Base-by-base conservation (phyloP, 2,329 filamentous ascomycete species). In the Rhinocladiella mackenziei region DNA sequence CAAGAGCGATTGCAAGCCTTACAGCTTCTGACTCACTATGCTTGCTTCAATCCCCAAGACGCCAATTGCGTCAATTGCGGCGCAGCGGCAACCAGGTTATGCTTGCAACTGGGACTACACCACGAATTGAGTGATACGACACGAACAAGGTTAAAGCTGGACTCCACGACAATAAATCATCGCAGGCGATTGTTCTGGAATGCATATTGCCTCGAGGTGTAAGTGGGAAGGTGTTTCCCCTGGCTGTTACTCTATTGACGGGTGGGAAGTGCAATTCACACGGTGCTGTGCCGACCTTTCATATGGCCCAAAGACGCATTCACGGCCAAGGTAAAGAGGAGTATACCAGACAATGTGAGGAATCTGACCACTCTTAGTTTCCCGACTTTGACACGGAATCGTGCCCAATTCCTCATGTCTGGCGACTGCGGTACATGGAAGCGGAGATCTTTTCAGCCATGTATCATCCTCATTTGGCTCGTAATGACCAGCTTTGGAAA, bases 1-100 rank as follows among this genome's bases (percentile, higher is more conserved):
- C 44, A 40, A 40, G 45, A 44, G 14, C 26, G 40, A 8, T 25
- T 48, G 22, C 45, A 48, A 19, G 40, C 36, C 18, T 28, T 48
- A 20, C 45, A 48, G 35, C 45, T 48, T 18, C 36, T 43, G n/a
- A 43, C 40, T 1, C 45, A 48, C 28, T 48, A 48, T 17, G 45
- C 10, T 20, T 48, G 44, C 25, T n/a, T 43, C 17, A 48, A 48
- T 23, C 45, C 45, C 4, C 23, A 48, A 32, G 23, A 43, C 32
- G 45, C 40, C 9, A 25, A 40, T 20, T 32, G 28, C 30, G 40
- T 28, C n/a, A 32, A 40, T 5, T 48, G 45, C 20, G 40, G 40
- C 19, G 34, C 45, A 5, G 45, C 45, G 3, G 45, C 40, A 4
- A 44, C 33, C 2, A 39, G 45, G 28, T 15, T 48, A 18, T 32